A percentile compares a stretch with the other conserved stretches of the same genome.
These are phyloP conservation scores for Waltiozyma sp. DNA, from an alignment of 1,139 yeast genomes.

Conservation along the genomic window DNA sequence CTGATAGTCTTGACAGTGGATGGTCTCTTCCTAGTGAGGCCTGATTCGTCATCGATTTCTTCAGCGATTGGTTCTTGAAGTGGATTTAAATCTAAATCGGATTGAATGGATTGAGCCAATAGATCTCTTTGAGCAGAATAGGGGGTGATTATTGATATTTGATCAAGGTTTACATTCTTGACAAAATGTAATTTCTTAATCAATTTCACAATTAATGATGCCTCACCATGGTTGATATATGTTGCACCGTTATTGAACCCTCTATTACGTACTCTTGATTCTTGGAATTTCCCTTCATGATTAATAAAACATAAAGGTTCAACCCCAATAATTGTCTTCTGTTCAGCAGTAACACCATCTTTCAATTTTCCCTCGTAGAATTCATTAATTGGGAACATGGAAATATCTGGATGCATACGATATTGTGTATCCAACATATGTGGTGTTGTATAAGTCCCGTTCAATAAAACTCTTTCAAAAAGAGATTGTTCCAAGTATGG, in stretches of 20 bases:
- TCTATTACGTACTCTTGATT: slow-evolving; percentile 33
- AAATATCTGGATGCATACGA: slow-evolving; percentile 58
- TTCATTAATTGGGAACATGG: slow-evolving; percentile 42
- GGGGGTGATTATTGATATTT: slow-evolving; percentile 62
- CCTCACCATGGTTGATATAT: slow-evolving; percentile 44
- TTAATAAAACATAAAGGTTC: slow-evolving; percentile 47
- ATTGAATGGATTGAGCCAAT: slow-evolving; percentile 37
- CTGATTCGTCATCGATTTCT: slow-evolving; percentile 35
- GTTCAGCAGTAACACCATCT: slow-evolving; percentile 48
- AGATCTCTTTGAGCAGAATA: slow-evolving; percentile 64
- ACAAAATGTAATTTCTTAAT: slow-evolving; percentile 41
- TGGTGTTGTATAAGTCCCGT: slow-evolving; percentile 46
- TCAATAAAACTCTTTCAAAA: slow-evolving; percentile 46
- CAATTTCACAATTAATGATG: slow-evolving; percentile 32
- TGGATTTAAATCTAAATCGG: slow-evolving; percentile 48
- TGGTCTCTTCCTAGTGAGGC: slow-evolving; percentile 25
- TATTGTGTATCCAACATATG: slow-evolving; percentile 65
- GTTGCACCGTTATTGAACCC: slow-evolving; percentile 33
- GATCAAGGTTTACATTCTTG: slow-evolving; percentile 33
- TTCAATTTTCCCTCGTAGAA: slow-evolving; percentile 44
- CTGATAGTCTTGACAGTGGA: slow-evolving; percentile 50
- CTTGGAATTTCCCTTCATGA: slow-evolving; percentile 32
- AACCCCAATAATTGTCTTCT: slow-evolving; percentile 33
- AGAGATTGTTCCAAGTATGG: slow-evolving; percentile 48
- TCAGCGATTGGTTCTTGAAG: slow-evolving; percentile 33